These are phyloP conservation scores for Atkinsonella hypoxylon DNA, from an alignment of 2,329 filamentous ascomycete genomes.

Conservation along the genomic window DNA sequence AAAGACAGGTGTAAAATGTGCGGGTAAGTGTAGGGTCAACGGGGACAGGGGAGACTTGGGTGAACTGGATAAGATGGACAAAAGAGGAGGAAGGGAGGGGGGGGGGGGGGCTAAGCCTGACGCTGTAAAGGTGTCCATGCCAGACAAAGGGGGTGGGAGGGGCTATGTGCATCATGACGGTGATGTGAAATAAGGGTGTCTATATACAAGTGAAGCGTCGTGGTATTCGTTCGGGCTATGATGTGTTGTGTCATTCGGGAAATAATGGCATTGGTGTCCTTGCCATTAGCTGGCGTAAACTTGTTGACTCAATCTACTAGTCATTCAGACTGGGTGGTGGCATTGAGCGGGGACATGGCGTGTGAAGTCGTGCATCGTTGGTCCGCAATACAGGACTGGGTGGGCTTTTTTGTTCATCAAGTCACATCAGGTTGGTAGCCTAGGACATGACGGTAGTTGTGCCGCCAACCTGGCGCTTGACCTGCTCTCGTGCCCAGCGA, in stretches of 20 bases:
- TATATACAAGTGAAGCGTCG: slow-evolving; percentile 27
- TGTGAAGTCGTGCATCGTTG: slow-evolving; percentile 1
- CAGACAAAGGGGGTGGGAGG: neutral
- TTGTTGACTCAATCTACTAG: slow-evolving; percentile 1
- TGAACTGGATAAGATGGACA: slow-evolving; percentile 1
- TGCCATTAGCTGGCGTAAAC: slow-evolving; percentile 1
- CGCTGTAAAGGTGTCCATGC: neutral
- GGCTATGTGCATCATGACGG: slow-evolving; percentile 29
- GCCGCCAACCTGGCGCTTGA: slow-evolving; percentile 74
- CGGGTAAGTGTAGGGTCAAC: neutral
- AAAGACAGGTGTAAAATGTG: slow-evolving; percentile 9
- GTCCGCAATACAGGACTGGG: neutral
- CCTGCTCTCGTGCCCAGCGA: slow-evolving; percentile 93
- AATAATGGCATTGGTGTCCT: slow-evolving; percentile 5
- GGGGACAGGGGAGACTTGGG: neutral
- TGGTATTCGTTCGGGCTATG: slow-evolving; percentile 24
- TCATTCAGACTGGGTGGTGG: neutral
- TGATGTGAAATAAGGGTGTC: slow-evolving; percentile 19
- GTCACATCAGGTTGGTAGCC: slow-evolving; percentile 20
- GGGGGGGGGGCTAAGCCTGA: neutral
- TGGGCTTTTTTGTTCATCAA: neutral
- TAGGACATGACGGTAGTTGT: slow-evolving; percentile 38
- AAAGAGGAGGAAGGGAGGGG: neutral
- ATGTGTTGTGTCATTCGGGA: slow-evolving; percentile 11
- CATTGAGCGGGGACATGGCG: neutral